These are phyloP conservation scores for Penicillium sp. DNA, from an alignment of 2,329 filamentous ascomycete genomes.

Conservation along the genomic window DNA sequence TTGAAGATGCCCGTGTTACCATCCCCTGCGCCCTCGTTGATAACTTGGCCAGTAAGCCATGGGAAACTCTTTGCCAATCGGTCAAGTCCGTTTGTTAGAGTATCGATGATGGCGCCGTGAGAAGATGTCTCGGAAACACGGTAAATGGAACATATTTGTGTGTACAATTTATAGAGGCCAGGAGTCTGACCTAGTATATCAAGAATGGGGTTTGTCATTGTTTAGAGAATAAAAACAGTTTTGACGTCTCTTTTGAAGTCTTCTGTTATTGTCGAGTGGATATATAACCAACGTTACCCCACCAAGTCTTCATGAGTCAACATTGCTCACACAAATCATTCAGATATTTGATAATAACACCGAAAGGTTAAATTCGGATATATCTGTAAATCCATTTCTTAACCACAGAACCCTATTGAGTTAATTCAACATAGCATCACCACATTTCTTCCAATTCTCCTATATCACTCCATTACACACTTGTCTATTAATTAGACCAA, in stretches of 20 bases:
- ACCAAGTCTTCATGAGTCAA: not conserved
- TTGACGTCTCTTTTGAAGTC: not conserved
- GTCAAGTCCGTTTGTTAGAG: slow-evolving; percentile 13
- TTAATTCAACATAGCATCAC: too few species aligned
- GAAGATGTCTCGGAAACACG: slow-evolving; percentile 3
- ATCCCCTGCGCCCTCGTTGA: slow-evolving; percentile 32
- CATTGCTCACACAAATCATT: not conserved
- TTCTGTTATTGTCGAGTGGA: not conserved
- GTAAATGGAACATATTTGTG: slow-evolving; percentile 16
- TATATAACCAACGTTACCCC: not conserved
- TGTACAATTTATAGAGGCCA: slow-evolving; percentile 16
- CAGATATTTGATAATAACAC: not conserved
- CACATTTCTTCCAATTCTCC: too few species aligned
- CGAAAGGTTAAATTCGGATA: rapidly evolving
- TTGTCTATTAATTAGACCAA: too few species aligned
- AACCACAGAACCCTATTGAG: too few species aligned
- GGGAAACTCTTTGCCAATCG: slow-evolving; percentile 9
- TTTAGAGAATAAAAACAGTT: not conserved
- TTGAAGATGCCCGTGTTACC: slow-evolving; percentile 37
- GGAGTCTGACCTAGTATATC: slow-evolving; percentile 14
- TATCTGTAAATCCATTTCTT: not conserved
- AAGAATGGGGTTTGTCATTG: not conserved
- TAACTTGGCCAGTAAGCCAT: slow-evolving; percentile 39
- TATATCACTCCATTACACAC: too few species aligned
- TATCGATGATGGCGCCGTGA: slow-evolving; percentile 9